A percentile compares a stretch with the other conserved stretches of the same genome.
phyloP scores from a whole-genome alignment of 2,329 filamentous ascomycete species.

The Erysiphe pulchra region DNA sequence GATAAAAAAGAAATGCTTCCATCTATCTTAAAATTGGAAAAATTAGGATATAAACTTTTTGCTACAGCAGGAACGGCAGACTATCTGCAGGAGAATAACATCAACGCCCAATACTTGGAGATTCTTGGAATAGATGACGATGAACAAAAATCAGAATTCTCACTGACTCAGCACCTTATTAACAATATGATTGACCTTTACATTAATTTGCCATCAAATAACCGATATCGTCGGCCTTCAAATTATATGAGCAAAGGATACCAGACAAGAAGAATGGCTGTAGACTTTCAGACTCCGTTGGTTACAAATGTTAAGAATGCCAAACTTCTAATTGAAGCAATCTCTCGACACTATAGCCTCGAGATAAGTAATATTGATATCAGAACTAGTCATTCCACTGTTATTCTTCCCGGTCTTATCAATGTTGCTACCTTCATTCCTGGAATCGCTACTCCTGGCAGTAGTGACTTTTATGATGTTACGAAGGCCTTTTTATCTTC shows the following conservation, averaged over 20 bases:
- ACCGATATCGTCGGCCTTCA: constrained; percentile 84
- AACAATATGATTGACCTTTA: constrained; percentile 98
- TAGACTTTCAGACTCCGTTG: constrained; percentile 79
- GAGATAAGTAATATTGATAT: constrained; percentile 66
- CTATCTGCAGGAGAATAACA: constrained; percentile 77
- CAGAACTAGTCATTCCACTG: constrained; percentile 64
- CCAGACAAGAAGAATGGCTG: constrained; percentile 87
- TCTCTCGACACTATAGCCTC: constrained; percentile 69
- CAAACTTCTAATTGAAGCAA: constrained; percentile 86
- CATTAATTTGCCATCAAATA: constrained; percentile 97
- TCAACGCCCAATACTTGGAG: constrained; percentile 84
- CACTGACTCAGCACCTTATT: constrained; percentile 80
- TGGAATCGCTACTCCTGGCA: constrained; percentile 36
- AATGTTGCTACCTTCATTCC: constrained; percentile 64
- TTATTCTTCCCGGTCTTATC: constrained; percentile 48
- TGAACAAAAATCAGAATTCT: constrained; percentile 85
- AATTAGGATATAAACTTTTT: constrained; percentile 84
- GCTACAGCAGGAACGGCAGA: constrained; percentile 92
- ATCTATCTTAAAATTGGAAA: constrained; percentile 68
- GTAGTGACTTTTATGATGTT: constrained; percentile 40
- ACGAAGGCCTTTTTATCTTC: constrained; percentile 49
- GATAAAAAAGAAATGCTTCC: constrained; percentile 96
- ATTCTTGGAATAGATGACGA: constrained; percentile 54
- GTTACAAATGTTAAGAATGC: constrained; percentile 99
- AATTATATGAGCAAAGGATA: constrained; percentile 99